A percentile compares a stretch with the other conserved stretches of the same genome.
These are phyloP conservation scores for Mycena sanguinolenta DNA, from an alignment of 768 basidiomycete genomes.

Conservation along the genomic window DNA sequence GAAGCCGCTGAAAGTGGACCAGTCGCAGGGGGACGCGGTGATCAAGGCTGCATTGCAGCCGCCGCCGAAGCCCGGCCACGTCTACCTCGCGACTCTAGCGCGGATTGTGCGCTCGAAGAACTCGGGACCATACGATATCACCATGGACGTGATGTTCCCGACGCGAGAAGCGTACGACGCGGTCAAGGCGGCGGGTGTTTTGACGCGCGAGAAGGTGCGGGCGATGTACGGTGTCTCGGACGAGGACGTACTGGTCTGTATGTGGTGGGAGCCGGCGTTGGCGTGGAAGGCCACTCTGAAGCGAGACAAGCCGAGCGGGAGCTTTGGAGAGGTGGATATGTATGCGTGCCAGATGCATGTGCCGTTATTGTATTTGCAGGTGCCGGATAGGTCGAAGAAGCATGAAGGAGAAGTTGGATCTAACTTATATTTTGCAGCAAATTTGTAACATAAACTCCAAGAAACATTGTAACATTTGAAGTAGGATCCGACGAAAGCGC, in stretches of 20 bases:
- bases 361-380: neutral
- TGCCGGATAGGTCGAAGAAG: neutral
- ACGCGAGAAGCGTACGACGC: neutral
- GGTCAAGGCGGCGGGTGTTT: neutral
- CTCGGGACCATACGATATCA: neutral
- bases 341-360: constrained; percentile 1
- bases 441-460: too few species aligned
- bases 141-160: neutral
- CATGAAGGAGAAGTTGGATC: neutral
- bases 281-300: neutral
- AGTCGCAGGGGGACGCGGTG: neutral
- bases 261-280: neutral
- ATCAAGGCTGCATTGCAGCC: neutral
- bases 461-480: too few species aligned
- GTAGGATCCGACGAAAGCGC: too few species aligned
- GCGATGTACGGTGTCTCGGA: neutral
- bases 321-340: neutral
- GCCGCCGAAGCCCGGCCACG: neutral
- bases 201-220: neutral
- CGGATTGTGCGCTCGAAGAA: neutral
- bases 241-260: neutral
- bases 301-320: neutral
- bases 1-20: neutral
- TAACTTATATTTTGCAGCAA: constrained; percentile 49
- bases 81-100: neutral